phyloP scores from a whole-genome alignment of 2,329 filamentous ascomycete species.

The Cercospora nicotianae region DNA sequence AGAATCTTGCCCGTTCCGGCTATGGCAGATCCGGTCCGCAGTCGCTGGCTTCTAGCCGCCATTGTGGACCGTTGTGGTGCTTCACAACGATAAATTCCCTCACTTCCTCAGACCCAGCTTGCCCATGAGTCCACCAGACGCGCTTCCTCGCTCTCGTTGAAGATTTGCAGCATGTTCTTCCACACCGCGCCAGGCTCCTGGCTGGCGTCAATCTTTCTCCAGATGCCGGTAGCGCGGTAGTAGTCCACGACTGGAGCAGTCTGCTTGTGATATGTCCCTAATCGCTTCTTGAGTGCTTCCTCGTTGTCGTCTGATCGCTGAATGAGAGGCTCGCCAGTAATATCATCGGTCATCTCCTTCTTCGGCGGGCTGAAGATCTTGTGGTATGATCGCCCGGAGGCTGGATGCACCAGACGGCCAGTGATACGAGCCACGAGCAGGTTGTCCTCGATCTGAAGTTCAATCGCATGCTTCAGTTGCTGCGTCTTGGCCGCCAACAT shows the following conservation, averaged over 20 bases:
- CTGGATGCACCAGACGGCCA: conserved; percentile 90
- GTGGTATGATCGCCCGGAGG: conserved; percentile 95
- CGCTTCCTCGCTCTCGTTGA: conserved; percentile 54
- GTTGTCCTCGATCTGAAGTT: conserved; percentile 93
- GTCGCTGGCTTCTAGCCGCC: not conserved
- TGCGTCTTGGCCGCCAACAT: conserved; percentile 81
- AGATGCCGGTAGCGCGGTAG: conserved; percentile 97
- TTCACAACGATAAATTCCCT: not conserved
- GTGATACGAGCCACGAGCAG: conserved; percentile 95
- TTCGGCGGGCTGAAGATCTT: conserved; percentile 99
- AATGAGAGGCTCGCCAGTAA: conserved; percentile 93
- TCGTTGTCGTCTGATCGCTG: conserved; percentile 97
- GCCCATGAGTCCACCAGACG: conserved; percentile 50
- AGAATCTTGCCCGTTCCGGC: not conserved
- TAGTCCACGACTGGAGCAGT: conserved; percentile 90
- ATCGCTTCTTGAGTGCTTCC: conserved; percentile 90
- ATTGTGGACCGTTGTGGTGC: not conserved
- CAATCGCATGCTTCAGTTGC: conserved; percentile 89
- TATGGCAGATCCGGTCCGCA: not conserved
- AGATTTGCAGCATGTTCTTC: conserved; percentile 85
- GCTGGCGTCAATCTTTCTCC: conserved; percentile 91
- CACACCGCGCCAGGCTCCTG: conserved; percentile 95
- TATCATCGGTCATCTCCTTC: conserved; percentile 87
- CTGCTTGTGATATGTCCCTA: conserved; percentile 90
- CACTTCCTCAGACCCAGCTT: conserved; percentile 52